Evolutionary conservation across 2,329 filamentous ascomycete species (phyloP).

Genomic region (Curvularia lunata): DNA sequence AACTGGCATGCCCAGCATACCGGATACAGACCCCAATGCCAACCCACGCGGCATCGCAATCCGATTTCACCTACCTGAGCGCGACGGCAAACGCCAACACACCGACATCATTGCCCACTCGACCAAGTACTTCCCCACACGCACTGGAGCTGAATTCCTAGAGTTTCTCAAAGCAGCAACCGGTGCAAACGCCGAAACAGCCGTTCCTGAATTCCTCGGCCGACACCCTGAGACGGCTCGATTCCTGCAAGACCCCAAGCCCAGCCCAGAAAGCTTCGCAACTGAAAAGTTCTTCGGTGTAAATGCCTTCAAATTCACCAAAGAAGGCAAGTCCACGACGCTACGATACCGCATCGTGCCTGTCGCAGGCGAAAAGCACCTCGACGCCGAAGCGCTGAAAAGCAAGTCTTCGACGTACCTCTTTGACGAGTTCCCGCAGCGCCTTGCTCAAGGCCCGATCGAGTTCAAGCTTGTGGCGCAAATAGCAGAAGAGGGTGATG

Average conservation of each 20-base stretch:
- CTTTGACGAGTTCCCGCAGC: constrained; percentile 55
- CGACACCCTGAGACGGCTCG: constrained; percentile 55
- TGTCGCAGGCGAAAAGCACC: constrained; percentile 49
- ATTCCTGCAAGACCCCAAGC: constrained; percentile 60
- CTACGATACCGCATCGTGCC: constrained; percentile 60
- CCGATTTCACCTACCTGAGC: constrained; percentile 58
- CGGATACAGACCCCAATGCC: constrained; percentile 57
- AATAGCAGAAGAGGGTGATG: constrained; percentile 57
- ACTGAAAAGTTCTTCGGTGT: constrained; percentile 58
- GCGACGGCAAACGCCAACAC: constrained; percentile 53
- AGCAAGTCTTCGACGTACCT: constrained; percentile 54
- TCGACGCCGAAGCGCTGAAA: constrained; percentile 50
- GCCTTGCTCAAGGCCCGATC: constrained; percentile 48
- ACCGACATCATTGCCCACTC: constrained; percentile 64
- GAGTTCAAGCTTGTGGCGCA: constrained; percentile 59
- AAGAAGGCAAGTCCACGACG: constrained; percentile 52
- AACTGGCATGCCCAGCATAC: constrained; percentile 59
- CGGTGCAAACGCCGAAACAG: constrained; percentile 37
- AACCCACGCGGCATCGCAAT: constrained; percentile 56
- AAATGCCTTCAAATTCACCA: constrained; percentile 58
- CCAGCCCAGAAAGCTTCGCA: constrained; percentile 57
- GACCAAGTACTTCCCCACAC: constrained; percentile 59
- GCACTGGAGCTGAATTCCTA: constrained; percentile 61
- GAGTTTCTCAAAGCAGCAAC: constrained; percentile 54
- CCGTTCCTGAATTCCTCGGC: constrained; percentile 53